A percentile compares a stretch with the other conserved stretches of the same genome.
phyloP scores from a whole-genome alignment of 257 asterid species.

The Petrea volubilis region DNA sequence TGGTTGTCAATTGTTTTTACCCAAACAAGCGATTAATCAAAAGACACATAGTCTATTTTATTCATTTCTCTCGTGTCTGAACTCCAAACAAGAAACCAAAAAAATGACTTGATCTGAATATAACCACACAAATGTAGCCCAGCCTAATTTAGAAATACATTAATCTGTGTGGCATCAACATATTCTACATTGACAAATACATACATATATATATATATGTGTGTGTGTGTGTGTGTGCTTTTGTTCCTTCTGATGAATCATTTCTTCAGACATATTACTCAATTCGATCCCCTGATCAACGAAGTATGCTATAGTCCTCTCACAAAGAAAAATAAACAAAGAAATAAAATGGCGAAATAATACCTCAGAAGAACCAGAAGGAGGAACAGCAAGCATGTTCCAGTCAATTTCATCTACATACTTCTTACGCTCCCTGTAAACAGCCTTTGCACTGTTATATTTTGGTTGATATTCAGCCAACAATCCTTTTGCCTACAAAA shows the following conservation, averaged over 20 bases:
- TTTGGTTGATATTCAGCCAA: conserved; percentile 92
- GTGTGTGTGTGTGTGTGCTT: neutral
- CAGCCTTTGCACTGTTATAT: conserved; percentile 97
- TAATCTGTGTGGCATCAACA: too few relatives aligned
- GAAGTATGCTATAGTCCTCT: neutral
- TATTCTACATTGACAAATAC: too few relatives aligned
- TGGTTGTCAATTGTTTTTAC: neutral
- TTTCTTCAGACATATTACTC: neutral
- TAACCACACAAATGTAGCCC: neutral
- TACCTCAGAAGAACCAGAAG: conserved; percentile 91
- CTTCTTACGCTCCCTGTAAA: conserved; percentile 92
- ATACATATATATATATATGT: too few relatives aligned
- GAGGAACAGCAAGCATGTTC: conserved; percentile 97
- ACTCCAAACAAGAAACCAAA: conserved; percentile 6
- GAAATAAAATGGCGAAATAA: neutral
- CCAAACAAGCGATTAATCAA: conserved; percentile 6
- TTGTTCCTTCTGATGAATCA: neutral
- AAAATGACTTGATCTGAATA: neutral
- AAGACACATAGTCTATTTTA: neutral
- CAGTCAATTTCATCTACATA: conserved; percentile 92
- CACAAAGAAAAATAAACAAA: neutral
- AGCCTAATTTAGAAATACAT: neutral
- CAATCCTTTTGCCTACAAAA: conserved; percentile 91
- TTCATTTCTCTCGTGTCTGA: neutral
- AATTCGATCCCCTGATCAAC: neutral